Evolutionary conservation across 2,329 filamentous ascomycete genomes (phyloP), one percentile per base, ranked within the genome.

Genomic region (Ceratocystis cacaofunesta): DNA sequence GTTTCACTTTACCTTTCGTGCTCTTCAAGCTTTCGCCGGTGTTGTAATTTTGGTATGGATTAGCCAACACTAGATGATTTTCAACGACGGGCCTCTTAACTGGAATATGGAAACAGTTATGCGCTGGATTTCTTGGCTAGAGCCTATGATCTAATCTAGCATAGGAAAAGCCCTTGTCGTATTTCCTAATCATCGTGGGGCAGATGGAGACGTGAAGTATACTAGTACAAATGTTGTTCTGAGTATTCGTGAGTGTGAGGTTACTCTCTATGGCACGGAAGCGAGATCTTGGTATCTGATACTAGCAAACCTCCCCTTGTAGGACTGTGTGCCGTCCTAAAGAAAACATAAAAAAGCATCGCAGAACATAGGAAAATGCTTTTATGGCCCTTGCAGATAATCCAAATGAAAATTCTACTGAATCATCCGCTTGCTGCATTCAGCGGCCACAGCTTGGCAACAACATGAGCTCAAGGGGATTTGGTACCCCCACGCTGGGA

Each of bases 81-180:
- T 76, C 71, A 82, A 71, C 65, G 77, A 69, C n/a, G 75, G 68
- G 68, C 82, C 82, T 0, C 71, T 78, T 0, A 80, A 84, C 58
- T 86, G 88, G 0, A 25, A 25, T 25, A 25, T 25, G 22, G 83
- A 88, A 19, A 90, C 87, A 0, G 72, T 92, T 7, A 81, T 82
- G 0, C 92, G 92, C 70, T 92, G 89, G 89, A 76, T 89, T 0
- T 80, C 83, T n/a, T 80, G 89, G 0, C 77, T 92, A 3, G 84
- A 87, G 63, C 88, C 89, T 0, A 64, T 87, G 0, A 82, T 86
- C 25, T 76, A 79, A 10, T 71, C 75, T 0, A 77, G 83, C 1
- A 74, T 68, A 0, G 70, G 77, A 0, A 78, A 82, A 0, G 86
- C 87, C n/a, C 82, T 89, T 46, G 78, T 92, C 0, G 78, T 92